Conservation (phyloP, 148 eudicot genomes). For the Heliamphora exappendiculata region DNA sequence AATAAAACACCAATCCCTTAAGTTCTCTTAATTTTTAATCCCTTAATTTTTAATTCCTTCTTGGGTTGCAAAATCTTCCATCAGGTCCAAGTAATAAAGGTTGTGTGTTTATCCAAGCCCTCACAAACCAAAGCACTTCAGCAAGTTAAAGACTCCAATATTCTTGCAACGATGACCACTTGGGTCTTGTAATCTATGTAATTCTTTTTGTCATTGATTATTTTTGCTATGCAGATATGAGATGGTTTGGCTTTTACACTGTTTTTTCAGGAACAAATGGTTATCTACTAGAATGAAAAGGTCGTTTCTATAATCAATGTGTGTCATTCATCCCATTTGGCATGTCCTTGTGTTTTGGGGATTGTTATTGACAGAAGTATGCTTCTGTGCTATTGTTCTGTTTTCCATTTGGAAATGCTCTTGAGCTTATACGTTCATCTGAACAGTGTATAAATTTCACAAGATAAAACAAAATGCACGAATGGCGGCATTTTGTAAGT, state of each 20-base stretch:
- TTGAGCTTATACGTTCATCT: too few species aligned
- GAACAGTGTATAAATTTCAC: too few species aligned
- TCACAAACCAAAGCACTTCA: neutral
- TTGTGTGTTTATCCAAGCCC: conserved; percentile 5
- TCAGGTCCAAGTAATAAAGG: conserved; percentile 23
- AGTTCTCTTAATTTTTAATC: too few species aligned
- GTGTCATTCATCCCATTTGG: neutral
- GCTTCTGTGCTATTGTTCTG: neutral
- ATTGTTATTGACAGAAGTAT: neutral
- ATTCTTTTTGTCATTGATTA: neutral
- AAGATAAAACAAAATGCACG: too few species aligned
- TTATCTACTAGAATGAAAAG: neutral
- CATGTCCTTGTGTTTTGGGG: neutral
- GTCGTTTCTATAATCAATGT: neutral
- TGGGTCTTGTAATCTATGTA: conserved; percentile 7
- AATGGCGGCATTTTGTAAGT: too few species aligned
- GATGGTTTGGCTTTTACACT: conserved; percentile 7
- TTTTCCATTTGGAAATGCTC: too few species aligned
- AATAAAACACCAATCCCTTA: too few species aligned
- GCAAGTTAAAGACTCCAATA: neutral
- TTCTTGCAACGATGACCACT: conserved; percentile 18
- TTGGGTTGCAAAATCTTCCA: conserved; percentile 4
- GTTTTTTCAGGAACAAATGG: neutral
- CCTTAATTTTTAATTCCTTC: too few species aligned
- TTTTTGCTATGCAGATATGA: neutral